These are phyloP conservation scores for Suillus cothurnatus DNA, from an alignment of 768 basidiomycete genomes.

Conservation along the genomic window DNA sequence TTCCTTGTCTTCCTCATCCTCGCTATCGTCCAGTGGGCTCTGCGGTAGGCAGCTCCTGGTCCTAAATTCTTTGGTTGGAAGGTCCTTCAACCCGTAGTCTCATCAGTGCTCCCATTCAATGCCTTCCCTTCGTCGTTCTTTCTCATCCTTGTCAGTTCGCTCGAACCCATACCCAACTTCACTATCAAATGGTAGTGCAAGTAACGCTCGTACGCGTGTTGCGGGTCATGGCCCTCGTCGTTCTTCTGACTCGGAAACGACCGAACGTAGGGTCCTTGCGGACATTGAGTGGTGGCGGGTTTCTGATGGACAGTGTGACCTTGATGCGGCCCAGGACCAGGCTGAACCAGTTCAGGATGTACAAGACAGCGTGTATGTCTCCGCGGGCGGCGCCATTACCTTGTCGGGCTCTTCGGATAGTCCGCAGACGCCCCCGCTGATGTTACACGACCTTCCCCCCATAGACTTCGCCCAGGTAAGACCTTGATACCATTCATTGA, in stretches of 20 bases:
- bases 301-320: constrained; percentile 63
- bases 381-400: constrained; percentile 30
- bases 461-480: constrained; percentile 31
- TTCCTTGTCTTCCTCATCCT: constrained; percentile 32
- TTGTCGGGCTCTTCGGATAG: constrained; percentile 41
- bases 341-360: constrained; percentile 19
- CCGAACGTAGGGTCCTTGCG: constrained; percentile 70
- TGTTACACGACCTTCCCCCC: constrained; percentile 21
- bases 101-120: constrained; percentile 26
- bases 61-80: constrained; percentile 23
- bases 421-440: constrained; percentile 37
- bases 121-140: constrained; percentile 82
- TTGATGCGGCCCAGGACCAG: constrained; percentile 35
- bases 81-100: constrained; percentile 16
- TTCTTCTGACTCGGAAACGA: constrained; percentile 67
- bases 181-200: constrained; percentile 35
- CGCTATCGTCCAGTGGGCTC: constrained; percentile 37
- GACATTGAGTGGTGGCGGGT: constrained; percentile 92
- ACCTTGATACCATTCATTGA: neutral
- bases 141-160: constrained; percentile 70
- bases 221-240: constrained; percentile 47
- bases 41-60: constrained; percentile 54
- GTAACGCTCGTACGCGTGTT: constrained; percentile 44
- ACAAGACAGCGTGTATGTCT: constrained; percentile 11
- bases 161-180: constrained; percentile 63